Base-by-base conservation (phyloP, 768 basidiomycete genomes). In the Coprinopsis sp. region DNA sequence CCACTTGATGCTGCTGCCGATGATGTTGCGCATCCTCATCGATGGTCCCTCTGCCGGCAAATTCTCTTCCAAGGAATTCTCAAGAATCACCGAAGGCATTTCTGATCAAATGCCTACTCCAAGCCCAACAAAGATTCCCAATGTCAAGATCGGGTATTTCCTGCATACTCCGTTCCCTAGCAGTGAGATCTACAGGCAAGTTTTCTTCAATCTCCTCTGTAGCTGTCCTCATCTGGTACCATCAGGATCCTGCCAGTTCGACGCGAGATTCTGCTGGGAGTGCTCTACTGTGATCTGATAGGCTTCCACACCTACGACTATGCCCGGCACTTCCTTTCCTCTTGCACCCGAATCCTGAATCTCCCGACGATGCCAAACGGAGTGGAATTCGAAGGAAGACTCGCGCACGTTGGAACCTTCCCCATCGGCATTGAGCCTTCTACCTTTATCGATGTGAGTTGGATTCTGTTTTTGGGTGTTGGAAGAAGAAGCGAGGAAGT, bases 221-320 rank as follows among this genome's bases (percentile, higher is more conserved):
- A 47, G 47, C 13, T 37, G 21, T 39, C 48, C 37, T 46, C 33
- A 34, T 34, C 41, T 23, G 4, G 52, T 50, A 21, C 45, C 56
- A 1, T 22, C 58, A 96, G 96, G 50, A 96, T 98, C 61, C 74
- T 99, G 13, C 96, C 96, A 2, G 96, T 99, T 28, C 87, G 96
- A 40, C 82, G 93, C 47, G 96, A 99, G 67, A 98, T 99, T 52
- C 73, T 99, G n/a, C 82, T 97, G 28, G 96, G 96, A 24, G 79
- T 97, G 34, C 76, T 98, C 12, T 91, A 94, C 64, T 97, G 91
- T 58, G 95, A 99, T 62, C 77, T 99, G 51, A 92, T 99, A 58
- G 96, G 96, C 12, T 99, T 98, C 81, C 96, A 99, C 73, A 99
- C 96, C 7, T 99, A 95, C 67, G 96, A 99, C 67, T 99, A 99